Base-by-base conservation (phyloP, 345 rosid genomes). In the Bruguiera sexangula region DNA sequence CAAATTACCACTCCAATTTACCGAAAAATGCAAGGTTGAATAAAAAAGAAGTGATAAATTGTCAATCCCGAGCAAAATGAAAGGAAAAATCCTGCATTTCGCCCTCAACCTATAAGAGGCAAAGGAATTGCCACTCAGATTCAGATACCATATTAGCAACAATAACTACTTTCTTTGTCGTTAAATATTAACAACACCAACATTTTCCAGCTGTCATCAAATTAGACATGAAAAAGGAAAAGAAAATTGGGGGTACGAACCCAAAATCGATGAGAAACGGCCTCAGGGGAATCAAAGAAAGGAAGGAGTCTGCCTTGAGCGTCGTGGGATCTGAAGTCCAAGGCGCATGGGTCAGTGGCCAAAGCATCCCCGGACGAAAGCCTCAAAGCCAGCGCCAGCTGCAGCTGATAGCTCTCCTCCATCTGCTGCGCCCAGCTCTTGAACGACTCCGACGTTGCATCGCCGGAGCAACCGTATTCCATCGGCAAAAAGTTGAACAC, bases 381-480 rank as follows among this genome's bases (percentile, higher is more conserved):
- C 58, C 79, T 65, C 54, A 65, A 50, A 53, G 75, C 75, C 9
- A 76, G 66, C 0, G 75, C 79, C 20, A 60, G 60, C 64, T 76
- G 79, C 19, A 76, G 36, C 60, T 70, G 79, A 57, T 76, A 76
- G 50, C 75, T 76, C 75, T 76, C 79, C 24, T 76, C 79, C 48
- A 68, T 69, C 37, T 48, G 73, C 43, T 68, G 69, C 63, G 65
- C 69, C 75, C 79, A 70, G 58, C 75, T 75, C 62, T 60, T 75
- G 31, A 53, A 51, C 30, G 71, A 26, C 29, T 50, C 50, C 63
- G 68, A 39, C 43, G 65, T 13, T 6, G 30, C 18, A 19, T 59
- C 58, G 48, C 53, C 36, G 59, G 2, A 27, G 50, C 62, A 52
- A 32, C 34, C 26, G 16, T 20, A 64, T 63, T 71, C 74, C 69